Evolutionary conservation across 163 green algal species (phyloP).

Genomic region (Prototheca wickerhamii): DNA sequence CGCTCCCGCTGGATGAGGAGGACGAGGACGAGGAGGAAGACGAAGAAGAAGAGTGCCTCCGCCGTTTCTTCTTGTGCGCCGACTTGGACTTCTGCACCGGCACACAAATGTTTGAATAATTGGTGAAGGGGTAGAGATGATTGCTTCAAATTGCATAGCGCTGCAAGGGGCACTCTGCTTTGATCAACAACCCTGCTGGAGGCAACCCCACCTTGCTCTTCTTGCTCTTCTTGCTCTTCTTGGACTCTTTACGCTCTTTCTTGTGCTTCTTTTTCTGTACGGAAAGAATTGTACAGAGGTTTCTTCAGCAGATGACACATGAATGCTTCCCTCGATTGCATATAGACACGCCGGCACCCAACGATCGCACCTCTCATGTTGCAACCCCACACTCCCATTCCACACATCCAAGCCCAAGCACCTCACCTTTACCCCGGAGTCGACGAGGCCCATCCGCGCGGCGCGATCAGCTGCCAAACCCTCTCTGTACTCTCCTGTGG

Average conservation of each 20-base stretch:
- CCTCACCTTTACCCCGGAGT: not conserved
- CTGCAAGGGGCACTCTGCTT: too few species aligned
- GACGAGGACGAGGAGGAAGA: not conserved
- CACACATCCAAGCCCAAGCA: not conserved
- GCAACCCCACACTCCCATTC: slow-evolving; percentile 5
- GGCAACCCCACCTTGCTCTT: too few species aligned
- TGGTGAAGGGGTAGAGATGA: not conserved
- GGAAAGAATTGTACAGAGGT: not conserved
- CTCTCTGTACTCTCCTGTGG: slow-evolving; percentile 28
- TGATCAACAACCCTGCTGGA: too few species aligned
- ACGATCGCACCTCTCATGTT: too few species aligned
- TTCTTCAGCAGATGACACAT: not conserved
- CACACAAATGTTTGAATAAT: not conserved
- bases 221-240: slow-evolving; percentile 32
- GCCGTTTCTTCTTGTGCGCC: slow-evolving; percentile 11
- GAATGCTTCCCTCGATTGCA: not conserved
- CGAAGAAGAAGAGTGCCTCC: too few species aligned
- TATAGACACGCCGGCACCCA: too few species aligned
- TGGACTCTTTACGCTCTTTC: slow-evolving; percentile 32
- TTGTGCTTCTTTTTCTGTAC: slow-evolving; percentile 18
- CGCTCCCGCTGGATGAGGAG: slow-evolving; percentile 5
- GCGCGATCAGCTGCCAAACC: slow-evolving; percentile 18
- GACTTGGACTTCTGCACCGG: slow-evolving; percentile 11
- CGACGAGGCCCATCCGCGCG: slow-evolving; percentile 14
- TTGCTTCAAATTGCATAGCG: too few species aligned